A percentile compares a stretch with the other conserved stretches of the same genome.
phyloP scores from a whole-genome alignment of 2,329 filamentous ascomycete genomes.

The Furcasterigmium furcatum region DNA sequence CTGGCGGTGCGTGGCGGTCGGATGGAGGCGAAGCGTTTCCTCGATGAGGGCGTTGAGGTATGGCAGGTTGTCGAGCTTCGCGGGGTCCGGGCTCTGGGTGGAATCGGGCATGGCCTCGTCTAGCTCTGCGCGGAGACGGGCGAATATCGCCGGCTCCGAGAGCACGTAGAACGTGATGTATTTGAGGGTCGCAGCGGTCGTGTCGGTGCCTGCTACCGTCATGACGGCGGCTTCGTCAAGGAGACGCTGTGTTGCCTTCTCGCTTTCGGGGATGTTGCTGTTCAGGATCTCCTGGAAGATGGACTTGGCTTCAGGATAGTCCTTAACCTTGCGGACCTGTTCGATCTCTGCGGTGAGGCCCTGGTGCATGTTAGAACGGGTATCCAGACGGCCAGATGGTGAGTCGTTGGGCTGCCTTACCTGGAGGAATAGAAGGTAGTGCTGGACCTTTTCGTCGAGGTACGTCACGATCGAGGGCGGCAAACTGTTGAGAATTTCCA shows the following conservation, averaged over 20 bases:
- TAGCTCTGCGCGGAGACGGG: conserved; percentile 29
- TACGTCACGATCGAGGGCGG: conserved; percentile 15
- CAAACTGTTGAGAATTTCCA: conserved; percentile 11
- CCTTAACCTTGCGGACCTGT: conserved; percentile 27
- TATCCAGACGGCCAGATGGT: background rate
- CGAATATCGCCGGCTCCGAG: conserved; percentile 22
- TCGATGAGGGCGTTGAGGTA: conserved; percentile 49
- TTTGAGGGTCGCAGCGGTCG: conserved; percentile 32
- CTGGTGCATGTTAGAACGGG: conserved; percentile 5
- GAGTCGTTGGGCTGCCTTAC: background rate
- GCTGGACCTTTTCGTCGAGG: conserved; percentile 9
- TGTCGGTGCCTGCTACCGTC: conserved; percentile 55
- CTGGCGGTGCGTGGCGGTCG: conserved; percentile 42
- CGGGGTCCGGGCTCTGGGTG: conserved; percentile 19
- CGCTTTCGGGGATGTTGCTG: conserved; percentile 20
- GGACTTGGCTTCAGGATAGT: conserved; percentile 27
- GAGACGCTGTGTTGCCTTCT: conserved; percentile 29
- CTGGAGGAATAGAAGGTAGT: background rate
- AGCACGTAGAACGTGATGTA: conserved; percentile 31
- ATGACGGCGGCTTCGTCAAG: conserved; percentile 37
- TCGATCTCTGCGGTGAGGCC: conserved; percentile 22
- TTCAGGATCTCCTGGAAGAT: conserved; percentile 30
- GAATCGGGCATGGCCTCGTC: conserved; percentile 27
- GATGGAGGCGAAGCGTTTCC: conserved; percentile 46
- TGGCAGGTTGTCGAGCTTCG: conserved; percentile 28